phyloP scores from a whole-genome alignment of 139 green algal species.

The Tetraselmis striata region DNA sequence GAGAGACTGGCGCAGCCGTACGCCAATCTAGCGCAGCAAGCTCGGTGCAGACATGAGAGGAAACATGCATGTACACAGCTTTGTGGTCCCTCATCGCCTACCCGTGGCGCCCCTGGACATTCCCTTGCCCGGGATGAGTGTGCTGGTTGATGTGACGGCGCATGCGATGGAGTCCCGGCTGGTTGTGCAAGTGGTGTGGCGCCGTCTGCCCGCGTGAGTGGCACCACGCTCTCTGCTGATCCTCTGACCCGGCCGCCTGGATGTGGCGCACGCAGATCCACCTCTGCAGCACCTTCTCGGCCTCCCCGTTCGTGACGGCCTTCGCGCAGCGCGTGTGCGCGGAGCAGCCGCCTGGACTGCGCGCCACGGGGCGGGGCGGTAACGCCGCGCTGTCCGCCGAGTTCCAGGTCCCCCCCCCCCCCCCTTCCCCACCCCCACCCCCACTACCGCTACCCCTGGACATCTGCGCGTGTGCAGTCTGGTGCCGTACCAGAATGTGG shows the following conservation, averaged over 20 bases:
- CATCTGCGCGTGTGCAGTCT: conserved; percentile 7
- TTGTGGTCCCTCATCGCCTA: too few species aligned
- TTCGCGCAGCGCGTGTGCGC: conserved; percentile 44
- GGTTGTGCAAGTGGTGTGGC: neutral
- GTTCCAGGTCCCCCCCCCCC: neutral
- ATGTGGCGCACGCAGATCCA: conserved; percentile 32
- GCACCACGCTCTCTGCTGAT: neutral
- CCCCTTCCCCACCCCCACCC: neutral
- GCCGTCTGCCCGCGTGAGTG: neutral
- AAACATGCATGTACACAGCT: too few species aligned
- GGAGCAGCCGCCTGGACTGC: neutral
- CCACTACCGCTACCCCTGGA: neutral
- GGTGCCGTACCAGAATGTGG: too few species aligned
- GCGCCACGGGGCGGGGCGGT: conserved; percentile 14
- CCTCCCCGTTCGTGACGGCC: conserved; percentile 53
- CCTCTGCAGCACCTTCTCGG: conserved; percentile 60
- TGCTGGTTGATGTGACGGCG: too few species aligned
- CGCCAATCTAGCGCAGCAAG: too few species aligned
- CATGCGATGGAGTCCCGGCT: too few species aligned
- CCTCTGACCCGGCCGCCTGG: neutral
- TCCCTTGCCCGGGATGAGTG: too few species aligned
- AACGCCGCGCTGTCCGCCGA: neutral
- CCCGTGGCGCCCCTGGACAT: too few species aligned
- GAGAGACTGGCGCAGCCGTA: too few species aligned
- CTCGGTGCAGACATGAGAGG: too few species aligned